Evolutionary conservation across 2,329 filamentous ascomycete species (phyloP).

Genomic region (Byssothecium circinans): DNA sequence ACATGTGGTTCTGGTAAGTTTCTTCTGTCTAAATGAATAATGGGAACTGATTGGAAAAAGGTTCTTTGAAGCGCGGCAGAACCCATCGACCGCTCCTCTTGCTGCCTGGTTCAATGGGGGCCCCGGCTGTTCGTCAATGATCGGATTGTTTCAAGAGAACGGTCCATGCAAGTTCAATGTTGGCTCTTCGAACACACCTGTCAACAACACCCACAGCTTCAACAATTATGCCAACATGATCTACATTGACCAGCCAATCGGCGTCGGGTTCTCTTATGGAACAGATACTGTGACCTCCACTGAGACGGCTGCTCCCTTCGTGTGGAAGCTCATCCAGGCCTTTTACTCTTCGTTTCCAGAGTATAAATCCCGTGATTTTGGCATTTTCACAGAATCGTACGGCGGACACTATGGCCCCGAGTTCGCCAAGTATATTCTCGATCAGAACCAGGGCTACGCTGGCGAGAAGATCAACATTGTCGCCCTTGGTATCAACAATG

Average conservation of each 20-base stretch:
- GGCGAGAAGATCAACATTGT: conserved; percentile 50
- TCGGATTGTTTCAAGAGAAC: conserved; percentile 55
- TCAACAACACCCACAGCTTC: conserved; percentile 31
- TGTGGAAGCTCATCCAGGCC: conserved; percentile 61
- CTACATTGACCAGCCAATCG: conserved; percentile 69
- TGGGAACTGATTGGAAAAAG: conserved; percentile 22
- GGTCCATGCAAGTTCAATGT: conserved; percentile 53
- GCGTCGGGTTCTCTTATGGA: conserved; percentile 62
- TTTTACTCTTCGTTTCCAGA: conserved; percentile 61
- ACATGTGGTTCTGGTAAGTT: conserved; percentile 32
- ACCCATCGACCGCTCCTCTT: conserved; percentile 56
- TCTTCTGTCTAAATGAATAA: background rate
- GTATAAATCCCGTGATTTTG: conserved; percentile 50
- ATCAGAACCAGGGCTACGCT: conserved; percentile 43
- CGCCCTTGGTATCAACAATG: conserved; percentile 56
- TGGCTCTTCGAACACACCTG: conserved; percentile 15
- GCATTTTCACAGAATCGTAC: conserved; percentile 59
- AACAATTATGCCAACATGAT: conserved; percentile 48
- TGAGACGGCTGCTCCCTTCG: conserved; percentile 55
- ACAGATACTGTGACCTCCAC: conserved; percentile 58
- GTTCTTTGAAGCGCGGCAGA: conserved; percentile 57
- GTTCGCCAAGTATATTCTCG: conserved; percentile 50
- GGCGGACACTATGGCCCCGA: conserved; percentile 61
- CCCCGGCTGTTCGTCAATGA: conserved; percentile 43
- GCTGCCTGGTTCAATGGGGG: conserved; percentile 56